Evolutionary conservation across 768 basidiomycete species (phyloP), one percentile per base, ranked within the genome.

Genomic region (Epithele typhae): DNA sequence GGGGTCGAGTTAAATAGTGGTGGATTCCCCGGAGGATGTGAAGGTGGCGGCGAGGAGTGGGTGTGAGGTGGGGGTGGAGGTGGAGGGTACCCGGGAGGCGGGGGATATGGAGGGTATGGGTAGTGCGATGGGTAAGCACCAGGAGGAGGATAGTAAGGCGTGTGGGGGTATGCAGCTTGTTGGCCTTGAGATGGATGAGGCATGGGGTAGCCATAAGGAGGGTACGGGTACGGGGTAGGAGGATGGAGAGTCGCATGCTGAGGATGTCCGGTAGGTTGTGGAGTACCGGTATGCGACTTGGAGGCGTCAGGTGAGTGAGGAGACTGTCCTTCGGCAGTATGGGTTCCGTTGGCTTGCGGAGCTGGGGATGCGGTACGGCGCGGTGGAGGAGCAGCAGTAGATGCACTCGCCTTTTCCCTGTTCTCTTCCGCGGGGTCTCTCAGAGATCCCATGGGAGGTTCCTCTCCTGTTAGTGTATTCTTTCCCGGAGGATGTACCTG

Each of bases 151-250:
- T 85, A 87, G 59, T 86, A 86, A 0, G 87, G 78, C 0, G 78
- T 64, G 50, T 85, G 84, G 0, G 83, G 81, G 60, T 86, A 85
- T 8, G 79, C 68, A 25, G 77, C 62, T 48, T 76, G 78, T 30
- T 65, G 60, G 33, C 25, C 34, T 34, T 47, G 51, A 12, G 54
- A 55, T 19, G 53, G 59, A 3, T 37, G 48, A 8, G 50, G 51
- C 17, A 51, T 11, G 40, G 70, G 61, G 55, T 75, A 80, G 3
- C 71, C 75, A 54, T 82, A 84, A 0, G 79, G 73, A 30, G 77
- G 75, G 45, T 77, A 75, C 30, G 78, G 73, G 53, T 80, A 79
- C 7, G 62, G 55, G 4, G 49, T 49, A 33, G 45, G 52, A 6
- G 62, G 57, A 10, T 53, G 49, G 7, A 49, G 48, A 18, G 36